Evolutionary conservation across 805 yeast species (phyloP).

Genomic region (Scheffersomyces ergatensis): DNA sequence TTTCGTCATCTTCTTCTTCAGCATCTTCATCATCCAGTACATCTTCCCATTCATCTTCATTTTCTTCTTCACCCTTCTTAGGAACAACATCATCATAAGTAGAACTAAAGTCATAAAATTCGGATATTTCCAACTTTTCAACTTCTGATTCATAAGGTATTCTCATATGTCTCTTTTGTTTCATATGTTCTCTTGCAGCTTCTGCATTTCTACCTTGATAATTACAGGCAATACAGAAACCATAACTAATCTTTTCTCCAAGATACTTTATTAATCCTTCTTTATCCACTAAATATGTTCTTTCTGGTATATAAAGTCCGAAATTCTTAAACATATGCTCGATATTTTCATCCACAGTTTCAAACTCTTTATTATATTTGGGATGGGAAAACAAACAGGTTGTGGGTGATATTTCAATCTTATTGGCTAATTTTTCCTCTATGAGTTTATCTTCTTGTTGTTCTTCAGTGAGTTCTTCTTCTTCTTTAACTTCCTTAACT

Average conservation of each 20-base stretch:
- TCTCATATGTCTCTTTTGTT: constrained; percentile 79
- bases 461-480: constrained; percentile 18
- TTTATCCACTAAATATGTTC: constrained; percentile 61
- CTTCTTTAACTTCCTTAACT: neutral
- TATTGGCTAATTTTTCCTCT: constrained; percentile 43
- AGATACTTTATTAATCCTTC: constrained; percentile 73
- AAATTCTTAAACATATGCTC: constrained; percentile 76
- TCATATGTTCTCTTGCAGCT: constrained; percentile 87
- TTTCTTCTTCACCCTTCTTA: constrained; percentile 9
- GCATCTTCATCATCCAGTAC: constrained; percentile 24
- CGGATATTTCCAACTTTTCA: constrained; percentile 72
- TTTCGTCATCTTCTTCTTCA: constrained; percentile 21
- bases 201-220: constrained; percentile 84
- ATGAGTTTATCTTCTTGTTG: constrained; percentile 41
- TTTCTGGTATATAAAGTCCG: constrained; percentile 88
- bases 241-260: constrained; percentile 78
- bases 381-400: constrained; percentile 51
- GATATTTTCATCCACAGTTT: constrained; percentile 42
- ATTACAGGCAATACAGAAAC: constrained; percentile 79
- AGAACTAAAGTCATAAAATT: constrained; percentile 80
- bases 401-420: constrained; percentile 46
- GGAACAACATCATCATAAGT: constrained; percentile 42
- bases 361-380: constrained; percentile 29
- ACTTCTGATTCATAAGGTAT: constrained; percentile 83
- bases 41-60: constrained; percentile 41